phyloP scores from a whole-genome alignment of 2,329 filamentous ascomycete genomes.

The Xylaria sp. region DNA sequence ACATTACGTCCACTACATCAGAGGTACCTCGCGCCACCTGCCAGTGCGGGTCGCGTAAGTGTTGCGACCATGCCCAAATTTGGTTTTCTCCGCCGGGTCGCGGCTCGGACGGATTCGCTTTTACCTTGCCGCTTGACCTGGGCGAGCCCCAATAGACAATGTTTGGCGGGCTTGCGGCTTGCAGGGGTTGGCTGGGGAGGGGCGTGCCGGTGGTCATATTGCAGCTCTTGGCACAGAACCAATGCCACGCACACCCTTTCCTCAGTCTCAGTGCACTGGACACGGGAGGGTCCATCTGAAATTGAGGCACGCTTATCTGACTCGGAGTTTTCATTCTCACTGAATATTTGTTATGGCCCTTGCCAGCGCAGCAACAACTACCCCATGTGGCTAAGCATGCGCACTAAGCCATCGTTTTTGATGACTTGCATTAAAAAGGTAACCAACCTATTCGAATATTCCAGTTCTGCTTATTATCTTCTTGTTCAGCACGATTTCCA shows the following conservation, averaged over 20 bases:
- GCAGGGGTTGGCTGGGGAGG: slow-evolving; percentile 43
- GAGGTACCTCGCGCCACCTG: slow-evolving; percentile 45
- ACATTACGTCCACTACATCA: slow-evolving; percentile 32
- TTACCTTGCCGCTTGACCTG: slow-evolving; percentile 49
- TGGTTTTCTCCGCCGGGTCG: slow-evolving; percentile 49
- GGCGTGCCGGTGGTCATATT: slow-evolving; percentile 47
- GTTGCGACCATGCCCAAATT: slow-evolving; percentile 49
- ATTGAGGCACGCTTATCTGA: slow-evolving; percentile 50
- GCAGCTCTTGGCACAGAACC: slow-evolving; percentile 44
- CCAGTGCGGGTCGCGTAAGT: slow-evolving; percentile 41
- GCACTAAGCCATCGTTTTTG: slow-evolving; percentile 5
- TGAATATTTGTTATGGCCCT: slow-evolving; percentile 39
- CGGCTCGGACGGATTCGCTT: slow-evolving; percentile 50
- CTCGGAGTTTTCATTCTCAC: slow-evolving; percentile 50
- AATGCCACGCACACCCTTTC: slow-evolving; percentile 41
- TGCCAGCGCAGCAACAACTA: slow-evolving; percentile 45
- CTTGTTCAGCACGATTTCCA: neutral
- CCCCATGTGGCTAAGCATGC: slow-evolving; percentile 44
- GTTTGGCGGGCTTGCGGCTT: slow-evolving; percentile 47
- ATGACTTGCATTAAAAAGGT: slow-evolving; percentile 19
- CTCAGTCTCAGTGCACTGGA: slow-evolving; percentile 39
- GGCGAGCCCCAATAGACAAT: slow-evolving; percentile 45
- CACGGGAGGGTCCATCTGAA: slow-evolving; percentile 40
- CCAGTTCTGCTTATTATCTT: neutral
- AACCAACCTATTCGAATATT: neutral